Evolutionary conservation across 1,284 basidiomycete genomes (phyloP).

Genomic region (Phlebopus sp.): DNA sequence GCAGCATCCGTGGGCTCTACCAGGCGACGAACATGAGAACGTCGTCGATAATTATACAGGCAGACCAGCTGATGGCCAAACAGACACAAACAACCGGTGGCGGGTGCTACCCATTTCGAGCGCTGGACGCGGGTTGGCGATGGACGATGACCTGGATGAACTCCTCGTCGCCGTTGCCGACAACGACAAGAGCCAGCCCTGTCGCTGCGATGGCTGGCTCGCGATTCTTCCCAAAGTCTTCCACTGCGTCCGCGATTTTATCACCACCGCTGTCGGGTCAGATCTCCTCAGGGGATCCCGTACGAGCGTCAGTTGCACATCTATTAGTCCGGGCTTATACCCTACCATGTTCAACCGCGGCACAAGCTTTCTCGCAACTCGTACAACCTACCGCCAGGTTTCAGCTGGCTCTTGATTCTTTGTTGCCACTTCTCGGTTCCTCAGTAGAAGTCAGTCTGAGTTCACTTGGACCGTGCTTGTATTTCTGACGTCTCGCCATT

Average conservation of each 20-base stretch:
- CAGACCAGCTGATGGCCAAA: constrained; percentile 9
- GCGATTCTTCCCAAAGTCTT: constrained; percentile 31
- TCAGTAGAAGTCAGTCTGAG: constrained; percentile 47
- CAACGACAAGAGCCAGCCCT: constrained; percentile 30
- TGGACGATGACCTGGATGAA: constrained; percentile 29
- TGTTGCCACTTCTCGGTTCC: constrained; percentile 65
- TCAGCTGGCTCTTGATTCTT: constrained; percentile 72
- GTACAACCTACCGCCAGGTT: constrained; percentile 70
- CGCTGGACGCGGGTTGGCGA: constrained; percentile 15
- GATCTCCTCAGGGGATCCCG: constrained; percentile 36
- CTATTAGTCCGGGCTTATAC: constrained; percentile 60
- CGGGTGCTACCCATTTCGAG: not conserved
- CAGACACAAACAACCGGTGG: constrained; percentile 15
- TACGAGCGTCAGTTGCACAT: constrained; percentile 54
- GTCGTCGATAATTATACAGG: not conserved
- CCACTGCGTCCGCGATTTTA: constrained; percentile 20
- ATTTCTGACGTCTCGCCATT: constrained; percentile 15
- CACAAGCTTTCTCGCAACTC: constrained; percentile 67
- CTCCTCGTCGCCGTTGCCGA: constrained; percentile 31
- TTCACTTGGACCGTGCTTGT: constrained; percentile 3
- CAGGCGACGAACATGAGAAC: constrained; percentile 5
- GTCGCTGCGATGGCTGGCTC: constrained; percentile 27
- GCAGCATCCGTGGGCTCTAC: not conserved
- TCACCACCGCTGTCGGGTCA: constrained; percentile 30
- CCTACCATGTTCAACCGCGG: constrained; percentile 69